Percentiles rank a stretch among this genome's conserved stretches.
These are phyloP conservation scores for Moesziomyces sp. DNA, from an alignment of 1,284 basidiomycete species.

Conservation along the genomic window DNA sequence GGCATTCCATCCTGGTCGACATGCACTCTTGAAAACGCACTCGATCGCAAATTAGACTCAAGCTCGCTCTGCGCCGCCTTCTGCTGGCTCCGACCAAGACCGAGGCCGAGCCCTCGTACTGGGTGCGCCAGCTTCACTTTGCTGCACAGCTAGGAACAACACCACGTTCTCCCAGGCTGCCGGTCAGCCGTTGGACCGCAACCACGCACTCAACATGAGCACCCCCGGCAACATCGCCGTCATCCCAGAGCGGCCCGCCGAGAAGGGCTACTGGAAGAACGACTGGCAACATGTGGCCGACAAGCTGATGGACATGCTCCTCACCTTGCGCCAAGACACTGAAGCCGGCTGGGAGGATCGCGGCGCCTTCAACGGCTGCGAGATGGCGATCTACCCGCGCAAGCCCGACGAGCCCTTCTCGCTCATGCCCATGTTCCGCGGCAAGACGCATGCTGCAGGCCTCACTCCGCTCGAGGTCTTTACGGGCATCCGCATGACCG, in stretches of 20 bases:
- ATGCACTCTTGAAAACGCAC: no score
- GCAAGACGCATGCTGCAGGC: constrained; percentile 30
- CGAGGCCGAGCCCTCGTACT: no score
- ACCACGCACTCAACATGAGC: constrained; percentile 14
- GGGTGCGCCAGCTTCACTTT: no score
- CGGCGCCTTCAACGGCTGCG: constrained; percentile 17
- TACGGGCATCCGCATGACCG: constrained; percentile 45
- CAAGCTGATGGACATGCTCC: constrained; percentile 36
- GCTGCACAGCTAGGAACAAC: no score
- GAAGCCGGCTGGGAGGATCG: constrained; percentile 41
- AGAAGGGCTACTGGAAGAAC: constrained; percentile 42
- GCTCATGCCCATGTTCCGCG: constrained; percentile 44
- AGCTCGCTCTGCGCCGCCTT: no score
- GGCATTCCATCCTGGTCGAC: no score
- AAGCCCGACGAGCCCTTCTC: constrained; percentile 34
- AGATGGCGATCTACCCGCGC: constrained; percentile 32
- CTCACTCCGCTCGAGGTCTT: constrained; percentile 52
- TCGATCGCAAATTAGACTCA: no score
- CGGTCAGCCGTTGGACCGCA: neutral
- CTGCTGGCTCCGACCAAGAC: no score
- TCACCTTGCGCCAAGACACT: constrained; percentile 34
- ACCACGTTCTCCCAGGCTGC: neutral
- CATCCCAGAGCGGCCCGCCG: constrained; percentile 45
- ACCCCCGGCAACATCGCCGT: constrained; percentile 29
- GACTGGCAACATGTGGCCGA: constrained; percentile 30